phyloP scores from a whole-genome alignment of 2,329 filamentous ascomycete genomes.

The Acrocalymma vagum region DNA sequence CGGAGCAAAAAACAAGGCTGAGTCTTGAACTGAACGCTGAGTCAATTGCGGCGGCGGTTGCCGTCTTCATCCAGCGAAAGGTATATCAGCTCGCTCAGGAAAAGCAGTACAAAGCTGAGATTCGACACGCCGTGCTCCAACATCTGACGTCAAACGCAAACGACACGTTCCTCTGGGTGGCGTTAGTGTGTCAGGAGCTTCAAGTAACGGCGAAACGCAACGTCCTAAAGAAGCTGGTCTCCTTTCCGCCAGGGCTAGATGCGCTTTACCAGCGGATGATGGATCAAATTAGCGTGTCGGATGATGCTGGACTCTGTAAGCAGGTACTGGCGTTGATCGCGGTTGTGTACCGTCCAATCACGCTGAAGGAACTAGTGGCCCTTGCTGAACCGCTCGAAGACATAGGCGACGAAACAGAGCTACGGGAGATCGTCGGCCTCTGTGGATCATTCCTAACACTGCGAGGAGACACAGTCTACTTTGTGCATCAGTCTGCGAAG shows the following conservation, averaged over 20 bases:
- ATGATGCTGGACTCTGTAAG: constrained; percentile 41
- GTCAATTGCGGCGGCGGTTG: constrained; percentile 44
- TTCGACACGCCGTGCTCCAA: constrained; percentile 31
- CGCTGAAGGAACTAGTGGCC: constrained; percentile 40
- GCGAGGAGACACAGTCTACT: constrained; percentile 17
- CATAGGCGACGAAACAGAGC: constrained; percentile 12
- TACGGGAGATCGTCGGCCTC: constrained; percentile 38
- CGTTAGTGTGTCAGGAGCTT: constrained; percentile 47
- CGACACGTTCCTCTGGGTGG: constrained; percentile 45
- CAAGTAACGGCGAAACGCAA: constrained; percentile 21
- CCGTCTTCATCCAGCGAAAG: constrained; percentile 48
- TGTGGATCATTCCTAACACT: constrained; percentile 48
- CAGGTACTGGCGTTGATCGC: constrained; percentile 46
- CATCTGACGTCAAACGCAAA: constrained; percentile 44
- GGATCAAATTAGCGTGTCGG: constrained; percentile 35
- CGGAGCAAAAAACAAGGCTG: constrained; percentile 31
- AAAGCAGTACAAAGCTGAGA: constrained; percentile 44
- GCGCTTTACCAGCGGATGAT: constrained; percentile 53
- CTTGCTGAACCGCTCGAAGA: constrained; percentile 23
- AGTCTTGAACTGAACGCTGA: constrained; percentile 47
- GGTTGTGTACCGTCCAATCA: constrained; percentile 48
- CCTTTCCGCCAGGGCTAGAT: constrained; percentile 48
- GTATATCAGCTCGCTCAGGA: constrained; percentile 34
- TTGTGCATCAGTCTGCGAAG: constrained; percentile 56
- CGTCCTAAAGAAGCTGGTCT: constrained; percentile 18